A percentile compares a stretch with the other conserved stretches of the same genome.
phyloP scores from a whole-genome alignment of 805 yeast species.

The Teunomyces atbi region DNA sequence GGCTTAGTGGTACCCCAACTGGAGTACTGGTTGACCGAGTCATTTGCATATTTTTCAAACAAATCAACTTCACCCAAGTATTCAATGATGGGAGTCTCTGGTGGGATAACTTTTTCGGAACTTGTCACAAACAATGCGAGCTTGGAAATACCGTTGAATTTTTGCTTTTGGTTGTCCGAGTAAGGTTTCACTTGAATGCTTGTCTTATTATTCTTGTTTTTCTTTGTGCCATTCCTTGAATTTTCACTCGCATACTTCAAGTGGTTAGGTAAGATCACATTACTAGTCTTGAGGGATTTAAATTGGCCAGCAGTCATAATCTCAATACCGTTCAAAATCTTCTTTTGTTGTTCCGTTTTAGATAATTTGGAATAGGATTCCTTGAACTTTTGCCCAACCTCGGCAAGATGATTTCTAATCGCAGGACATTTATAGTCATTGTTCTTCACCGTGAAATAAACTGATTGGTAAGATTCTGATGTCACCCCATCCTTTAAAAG shows the following conservation, averaged over 20 bases:
- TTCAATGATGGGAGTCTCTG: constrained; percentile 55
- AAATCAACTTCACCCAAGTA: constrained; percentile 71
- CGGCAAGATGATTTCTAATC: constrained; percentile 21
- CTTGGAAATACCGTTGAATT: constrained; percentile 68
- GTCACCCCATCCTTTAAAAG: constrained; percentile 38
- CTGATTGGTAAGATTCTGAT: constrained; percentile 51
- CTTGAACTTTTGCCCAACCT: constrained; percentile 18
- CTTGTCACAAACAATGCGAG: constrained; percentile 54
- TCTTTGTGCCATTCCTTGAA: constrained; percentile 23
- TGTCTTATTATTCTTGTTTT: constrained; percentile 21
- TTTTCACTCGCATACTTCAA: constrained; percentile 33
- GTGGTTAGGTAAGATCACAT: constrained; percentile 32
- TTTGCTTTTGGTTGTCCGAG: constrained; percentile 55
- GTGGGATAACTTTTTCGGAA: constrained; percentile 29
- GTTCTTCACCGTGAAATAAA: constrained; percentile 46
- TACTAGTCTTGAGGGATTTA: constrained; percentile 29
- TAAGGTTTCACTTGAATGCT: constrained; percentile 53
- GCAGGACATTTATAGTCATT: constrained; percentile 44
- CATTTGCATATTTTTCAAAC: constrained; percentile 59
- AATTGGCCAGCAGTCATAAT: constrained; percentile 25
- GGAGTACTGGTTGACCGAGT: constrained; percentile 74
- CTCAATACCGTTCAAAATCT: constrained; percentile 11
- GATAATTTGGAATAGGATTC: constrained; percentile 11
- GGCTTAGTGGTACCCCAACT: constrained; percentile 66
- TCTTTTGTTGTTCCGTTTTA: constrained; percentile 7